Percentiles rank a stretch among this genome's conserved stretches.
Conservation (phyloP, 192 early-diverging fungal species). For the Podila verticillata region DNA sequence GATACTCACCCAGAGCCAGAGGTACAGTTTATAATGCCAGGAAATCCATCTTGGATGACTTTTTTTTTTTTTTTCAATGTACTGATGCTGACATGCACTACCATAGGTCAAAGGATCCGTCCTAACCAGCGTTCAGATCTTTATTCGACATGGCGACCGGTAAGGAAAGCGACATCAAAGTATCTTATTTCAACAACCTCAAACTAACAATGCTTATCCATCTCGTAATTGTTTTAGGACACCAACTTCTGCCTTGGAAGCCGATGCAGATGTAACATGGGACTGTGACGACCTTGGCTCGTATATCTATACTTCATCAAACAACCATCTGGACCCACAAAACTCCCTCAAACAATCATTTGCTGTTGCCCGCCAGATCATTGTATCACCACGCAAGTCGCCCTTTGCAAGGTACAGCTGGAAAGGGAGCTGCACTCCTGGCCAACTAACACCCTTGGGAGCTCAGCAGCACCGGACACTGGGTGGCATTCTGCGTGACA, state of each 20-base stretch:
- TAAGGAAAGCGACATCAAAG: neutral
- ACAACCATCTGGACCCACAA: neutral
- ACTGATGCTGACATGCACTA: neutral
- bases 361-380: neutral
- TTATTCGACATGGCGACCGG: conserved; percentile 31
- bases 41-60: no score
- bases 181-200: no score
- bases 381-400: neutral
- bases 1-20: conserved; percentile 10
- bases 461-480: conserved; percentile 13
- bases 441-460: conserved; percentile 23
- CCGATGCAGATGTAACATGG: neutral
- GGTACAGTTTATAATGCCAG: neutral
- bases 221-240: neutral
- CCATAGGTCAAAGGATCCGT: conserved; percentile 7
- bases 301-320: neutral
- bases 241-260: neutral
- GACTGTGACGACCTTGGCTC: neutral
- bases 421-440: conserved; percentile 18
- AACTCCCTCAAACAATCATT: neutral
- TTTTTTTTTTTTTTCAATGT: no score
- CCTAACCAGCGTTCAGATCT: conserved; percentile 13
- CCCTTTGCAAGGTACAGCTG: conserved; percentile 15
- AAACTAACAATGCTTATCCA: no score
- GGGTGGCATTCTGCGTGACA: conserved; percentile 6